Percentiles rank a stretch among this genome's conserved stretches.
Conservation (phyloP, 805 yeast genomes). For the Maudiozyma pseudohumilis region DNA sequence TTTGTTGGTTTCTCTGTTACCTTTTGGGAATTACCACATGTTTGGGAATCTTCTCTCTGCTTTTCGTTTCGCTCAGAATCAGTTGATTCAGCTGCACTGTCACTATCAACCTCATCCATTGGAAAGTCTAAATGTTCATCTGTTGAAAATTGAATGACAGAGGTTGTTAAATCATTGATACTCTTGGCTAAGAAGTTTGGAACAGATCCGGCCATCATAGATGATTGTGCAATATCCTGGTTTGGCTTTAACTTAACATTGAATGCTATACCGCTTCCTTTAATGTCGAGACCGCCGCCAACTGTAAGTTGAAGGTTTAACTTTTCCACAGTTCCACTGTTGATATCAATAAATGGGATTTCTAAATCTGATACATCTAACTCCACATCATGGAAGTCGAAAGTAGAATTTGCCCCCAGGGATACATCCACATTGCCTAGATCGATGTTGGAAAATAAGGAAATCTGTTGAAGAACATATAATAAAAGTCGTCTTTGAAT, state of each 20-base stretch:
- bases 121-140: constrained; percentile 15
- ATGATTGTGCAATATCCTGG: constrained; percentile 20
- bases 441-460: constrained; percentile 74
- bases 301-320: constrained; percentile 53
- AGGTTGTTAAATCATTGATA: constrained; percentile 61
- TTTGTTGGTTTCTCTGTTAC: constrained; percentile 1
- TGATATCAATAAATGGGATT: constrained; percentile 52
- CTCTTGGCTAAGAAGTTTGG: constrained; percentile 57
- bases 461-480: constrained; percentile 70
- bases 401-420: constrained; percentile 45
- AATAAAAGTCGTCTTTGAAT: constrained; percentile 73
- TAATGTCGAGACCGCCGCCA: constrained; percentile 59
- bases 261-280: constrained; percentile 46
- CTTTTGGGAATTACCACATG: neutral
- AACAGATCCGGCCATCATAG: constrained; percentile 9
- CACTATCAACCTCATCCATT: constrained; percentile 4
- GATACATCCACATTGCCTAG: constrained; percentile 75
- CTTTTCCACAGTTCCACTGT: constrained; percentile 50
- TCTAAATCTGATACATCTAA: constrained; percentile 63
- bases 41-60: neutral
- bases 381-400: constrained; percentile 49
- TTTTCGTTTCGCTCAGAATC: constrained; percentile 2
- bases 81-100: neutral
- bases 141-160: constrained; percentile 27
- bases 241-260: constrained; percentile 4